These are phyloP conservation scores for Luzula sylvatica DNA, from an alignment of 176 grass and related monocot genomes.

Conservation along the genomic window DNA sequence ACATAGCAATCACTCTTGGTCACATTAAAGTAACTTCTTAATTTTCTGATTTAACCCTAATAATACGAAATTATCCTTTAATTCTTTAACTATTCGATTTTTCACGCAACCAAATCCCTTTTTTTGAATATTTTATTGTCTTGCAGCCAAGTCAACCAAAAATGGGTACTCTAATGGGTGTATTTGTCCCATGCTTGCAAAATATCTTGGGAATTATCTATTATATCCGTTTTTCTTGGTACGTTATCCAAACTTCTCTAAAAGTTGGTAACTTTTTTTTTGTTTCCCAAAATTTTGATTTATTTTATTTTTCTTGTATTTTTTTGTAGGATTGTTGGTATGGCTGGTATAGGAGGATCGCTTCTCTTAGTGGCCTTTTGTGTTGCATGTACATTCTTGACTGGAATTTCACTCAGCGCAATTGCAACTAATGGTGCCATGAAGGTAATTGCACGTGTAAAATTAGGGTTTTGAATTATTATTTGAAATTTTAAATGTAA, in stretches of 20 bases:
- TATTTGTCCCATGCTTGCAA: slow-evolving; percentile 97
- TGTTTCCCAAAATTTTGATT: background rate
- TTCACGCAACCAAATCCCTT: background rate
- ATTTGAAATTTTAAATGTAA: too few relatives aligned
- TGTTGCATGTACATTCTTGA: slow-evolving; percentile 88
- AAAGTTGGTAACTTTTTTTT: too few relatives aligned
- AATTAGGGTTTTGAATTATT: too few relatives aligned
- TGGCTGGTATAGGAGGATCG: slow-evolving; percentile 77
- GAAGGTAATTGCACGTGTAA: slow-evolving; percentile 47
- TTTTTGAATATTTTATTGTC: slow-evolving; percentile 15
- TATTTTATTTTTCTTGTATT: slow-evolving; percentile 8
- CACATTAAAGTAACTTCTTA: slow-evolving; percentile 48
- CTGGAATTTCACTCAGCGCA: slow-evolving; percentile 86
- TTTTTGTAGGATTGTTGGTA: slow-evolving; percentile 92
- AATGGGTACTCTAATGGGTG: slow-evolving; percentile 94
- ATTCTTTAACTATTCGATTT: too few relatives aligned
- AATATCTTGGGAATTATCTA: slow-evolving; percentile 99
- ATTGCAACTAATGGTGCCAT: slow-evolving; percentile 99
- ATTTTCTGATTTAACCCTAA: slow-evolving; percentile 7
- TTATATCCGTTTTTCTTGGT: slow-evolving; percentile 99
- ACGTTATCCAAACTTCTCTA: slow-evolving; percentile 20
- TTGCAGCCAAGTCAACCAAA: slow-evolving; percentile 54
- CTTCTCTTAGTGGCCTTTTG: slow-evolving; percentile 88
- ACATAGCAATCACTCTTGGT: slow-evolving; percentile 80
- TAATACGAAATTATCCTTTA: background rate